Percentiles rank a stretch among this genome's conserved stretches.
phyloP scores from a whole-genome alignment of 2,329 filamentous ascomycete species.

The Xylariaceae sp. region DNA sequence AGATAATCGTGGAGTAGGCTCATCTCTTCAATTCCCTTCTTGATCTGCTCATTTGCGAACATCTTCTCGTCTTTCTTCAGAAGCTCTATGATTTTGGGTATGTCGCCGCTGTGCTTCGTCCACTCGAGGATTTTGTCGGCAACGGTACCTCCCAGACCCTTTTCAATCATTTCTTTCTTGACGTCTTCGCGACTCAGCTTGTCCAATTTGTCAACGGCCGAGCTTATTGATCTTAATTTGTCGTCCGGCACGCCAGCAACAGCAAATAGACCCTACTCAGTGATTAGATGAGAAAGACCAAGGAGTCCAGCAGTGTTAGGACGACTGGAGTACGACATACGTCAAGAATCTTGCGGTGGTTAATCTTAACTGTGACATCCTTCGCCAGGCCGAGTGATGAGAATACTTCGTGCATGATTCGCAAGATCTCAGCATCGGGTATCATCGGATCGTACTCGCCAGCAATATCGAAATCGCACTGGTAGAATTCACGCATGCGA shows the following conservation, averaged over 20 bases:
- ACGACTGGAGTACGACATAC: background rate
- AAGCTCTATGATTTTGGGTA: conserved; percentile 55
- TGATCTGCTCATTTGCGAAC: conserved; percentile 57
- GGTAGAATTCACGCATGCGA: conserved; percentile 73
- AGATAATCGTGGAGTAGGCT: conserved; percentile 63
- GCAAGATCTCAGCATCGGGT: conserved; percentile 67
- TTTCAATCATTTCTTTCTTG: conserved; percentile 70
- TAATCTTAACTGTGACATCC: conserved; percentile 69
- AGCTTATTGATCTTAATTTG: conserved; percentile 68
- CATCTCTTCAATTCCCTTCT: conserved; percentile 65
- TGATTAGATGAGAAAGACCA: background rate
- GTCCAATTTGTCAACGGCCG: conserved; percentile 73
- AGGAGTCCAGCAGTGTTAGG: background rate
- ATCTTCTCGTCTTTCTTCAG: conserved; percentile 56
- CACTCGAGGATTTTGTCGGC: conserved; percentile 70
- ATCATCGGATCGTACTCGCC: conserved; percentile 69
- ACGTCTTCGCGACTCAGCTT: conserved; percentile 72
- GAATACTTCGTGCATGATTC: conserved; percentile 67
- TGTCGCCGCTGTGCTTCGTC: conserved; percentile 60
- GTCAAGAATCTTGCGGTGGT: conserved; percentile 74
- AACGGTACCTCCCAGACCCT: conserved; percentile 59
- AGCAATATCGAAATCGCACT: conserved; percentile 76
- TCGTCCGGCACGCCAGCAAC: conserved; percentile 71
- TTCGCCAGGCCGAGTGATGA: conserved; percentile 61
- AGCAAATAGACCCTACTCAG: conserved; percentile 56